Evolutionary conservation across 2,329 filamentous ascomycete genomes (phyloP).

Genomic region (Bipolaris sorokiniana): DNA sequence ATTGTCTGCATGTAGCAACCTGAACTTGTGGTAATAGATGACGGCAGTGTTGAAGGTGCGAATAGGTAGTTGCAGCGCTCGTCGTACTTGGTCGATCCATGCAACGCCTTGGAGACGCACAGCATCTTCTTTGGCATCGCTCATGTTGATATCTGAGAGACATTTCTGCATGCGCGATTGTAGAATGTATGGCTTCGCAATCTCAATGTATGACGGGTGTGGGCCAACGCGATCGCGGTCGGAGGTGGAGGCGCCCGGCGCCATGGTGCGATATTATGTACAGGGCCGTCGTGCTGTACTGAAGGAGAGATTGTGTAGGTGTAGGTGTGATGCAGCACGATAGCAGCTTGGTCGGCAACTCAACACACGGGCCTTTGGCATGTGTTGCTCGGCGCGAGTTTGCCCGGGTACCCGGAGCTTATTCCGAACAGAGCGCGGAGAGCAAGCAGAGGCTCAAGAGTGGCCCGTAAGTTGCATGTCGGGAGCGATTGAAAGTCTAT

Average conservation of each 20-base stretch:
- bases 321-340: neutral
- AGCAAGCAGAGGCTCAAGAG: neutral
- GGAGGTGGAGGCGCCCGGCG: conserved; percentile 36
- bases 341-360: neutral
- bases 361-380: neutral
- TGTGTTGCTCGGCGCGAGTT: neutral
- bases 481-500: neutral
- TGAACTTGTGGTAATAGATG: conserved; percentile 92
- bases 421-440: neutral
- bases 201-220: conserved; percentile 68
- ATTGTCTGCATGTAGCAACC: conserved; percentile 79
- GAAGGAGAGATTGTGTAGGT: neutral
- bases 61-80: conserved; percentile 79
- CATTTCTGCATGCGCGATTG: conserved; percentile 79
- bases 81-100: conserved; percentile 85
- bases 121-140: conserved; percentile 78
- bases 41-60: conserved; percentile 91
- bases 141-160: conserved; percentile 71
- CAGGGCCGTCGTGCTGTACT: neutral
- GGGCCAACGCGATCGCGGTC: conserved; percentile 53
- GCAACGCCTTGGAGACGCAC: conserved; percentile 84
- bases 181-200: conserved; percentile 77
- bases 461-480: neutral
- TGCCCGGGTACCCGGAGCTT: neutral
- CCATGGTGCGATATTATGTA: conserved; percentile 29